Base-by-base conservation (phyloP, 106 monocot genomes). In the Allium cepa region DNA sequence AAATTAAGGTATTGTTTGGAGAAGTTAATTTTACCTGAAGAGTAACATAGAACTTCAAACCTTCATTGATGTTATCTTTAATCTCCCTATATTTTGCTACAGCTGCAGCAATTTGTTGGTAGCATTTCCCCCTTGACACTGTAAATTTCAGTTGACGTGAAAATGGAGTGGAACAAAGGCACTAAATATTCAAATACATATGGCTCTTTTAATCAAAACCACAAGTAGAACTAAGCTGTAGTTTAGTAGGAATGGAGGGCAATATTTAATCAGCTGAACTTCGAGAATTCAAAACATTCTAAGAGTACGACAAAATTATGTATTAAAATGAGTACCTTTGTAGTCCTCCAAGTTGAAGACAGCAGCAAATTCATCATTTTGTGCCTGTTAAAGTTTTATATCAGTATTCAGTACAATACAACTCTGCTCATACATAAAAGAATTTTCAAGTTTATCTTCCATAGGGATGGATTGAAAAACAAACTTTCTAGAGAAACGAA, bases 1-100 rank as follows among this genome's bases (percentile, higher is more conserved):
- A 36, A 36, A 36, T 36, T 1, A 36, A 36, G 36, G 3, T 36
- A 5, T 36, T 8, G 53, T 55, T 4, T 55, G 11, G 53, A 55
- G 53, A 8, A 15, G 5, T 12, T 8, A 14, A 17, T 18, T 18
- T 14, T 48, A 87, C 94, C 94, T 95, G 95, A 64, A 97, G 85
- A n/a, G 96, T 97, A 55, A 97, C 84, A 68, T 97, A 97, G 69
- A 97, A 97, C 51, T 97, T 92, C 64, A 97, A 69, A 9, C 96
- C 96, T 68, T 97, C 96, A 18, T 92, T 97, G 67, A 89, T 82
- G 69, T 97, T 92, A 10, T 89, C 88, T 73, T 92, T 97, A 72
- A 97, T 87, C 77, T 97, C 96, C 11, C 79, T 81, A 72, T 87
- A 97, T 73, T 97, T 97, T 59, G 88, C 81, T 63, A 89, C 50